Base-by-base conservation (phyloP, 257 asterid species). In the Salvia miltiorrhiza region DNA sequence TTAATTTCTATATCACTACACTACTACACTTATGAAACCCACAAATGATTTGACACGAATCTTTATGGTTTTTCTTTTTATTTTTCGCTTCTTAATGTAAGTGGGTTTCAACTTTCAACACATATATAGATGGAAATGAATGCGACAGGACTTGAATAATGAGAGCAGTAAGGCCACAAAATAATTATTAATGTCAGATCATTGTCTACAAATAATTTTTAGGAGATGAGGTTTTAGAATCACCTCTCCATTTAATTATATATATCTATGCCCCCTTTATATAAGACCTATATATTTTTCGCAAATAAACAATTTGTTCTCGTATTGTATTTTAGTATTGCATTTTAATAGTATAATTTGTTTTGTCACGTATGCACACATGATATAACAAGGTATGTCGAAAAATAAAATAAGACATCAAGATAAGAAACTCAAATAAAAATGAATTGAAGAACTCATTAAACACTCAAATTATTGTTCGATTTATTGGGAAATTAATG, bases 121-220 rank as follows among this genome's bases (percentile, higher is more conserved):
- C n/a, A n/a, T n/a, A 41, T 43, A 53, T 2, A 20, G 35, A 41
- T 53, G 64, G 20, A 44, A 41, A 41, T 32, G 77, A 73, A 65
- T 14, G 8, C 23, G 77, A 65, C 72, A 56, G 8, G 41, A 54
- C 66, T 55, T 21, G 58, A 54, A 20, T 28, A 64, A 65, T 55
- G 55, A 40, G 62, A 50, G 59, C 16, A 33, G 71, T 12, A 13
- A 72, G 61, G 72, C 64, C 67, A 64, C 67, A n/a, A 44, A 10
- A 64, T 43, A 54, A 54, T 53, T 64, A 49, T 73, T 64, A 63
- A 28, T 72, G 77, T 54, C 50, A 40, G n/a, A 72, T 52, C 76
- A 52, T 26, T 63, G 71, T 72, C 65, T 65, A 9, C 49, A 63
- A 53, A 72, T 72, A 39, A 72, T 72, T 72, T 53, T 26, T 53